These are phyloP conservation scores for Tetrahymena borealis DNA, from an alignment of 73 alveolate genomes.

Conservation along the genomic window DNA sequence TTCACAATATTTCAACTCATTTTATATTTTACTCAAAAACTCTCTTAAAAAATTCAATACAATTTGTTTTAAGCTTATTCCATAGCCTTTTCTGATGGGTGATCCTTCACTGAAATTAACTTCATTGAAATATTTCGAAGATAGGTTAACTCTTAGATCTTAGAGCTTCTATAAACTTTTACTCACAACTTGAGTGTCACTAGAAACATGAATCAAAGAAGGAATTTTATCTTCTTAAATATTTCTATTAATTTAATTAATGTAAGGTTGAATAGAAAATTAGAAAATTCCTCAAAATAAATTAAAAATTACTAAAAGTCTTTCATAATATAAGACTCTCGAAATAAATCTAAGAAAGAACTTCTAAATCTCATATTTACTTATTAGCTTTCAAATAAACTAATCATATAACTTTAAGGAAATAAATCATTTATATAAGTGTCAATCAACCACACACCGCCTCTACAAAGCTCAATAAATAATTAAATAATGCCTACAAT, in stretches of 20 bases:
- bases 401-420: background rate
- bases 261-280: background rate
- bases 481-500: background rate
- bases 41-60: background rate
- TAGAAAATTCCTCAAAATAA: background rate
- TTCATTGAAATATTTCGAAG: background rate
- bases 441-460: background rate
- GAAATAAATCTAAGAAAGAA: background rate
- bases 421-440: background rate
- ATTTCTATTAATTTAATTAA: background rate
- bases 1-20: background rate
- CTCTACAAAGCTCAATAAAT: background rate
- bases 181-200: background rate
- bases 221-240: background rate
- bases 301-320: background rate
- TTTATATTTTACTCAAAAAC: background rate
- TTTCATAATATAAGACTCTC: background rate
- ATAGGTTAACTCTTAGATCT: background rate
- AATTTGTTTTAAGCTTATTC: background rate
- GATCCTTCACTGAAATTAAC: background rate
- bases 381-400: background rate
- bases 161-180: background rate
- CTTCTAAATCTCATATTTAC: background rate
- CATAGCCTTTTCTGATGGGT: background rate
- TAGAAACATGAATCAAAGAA: background rate